A percentile compares a stretch with the other conserved stretches of the same genome.
Conservation (phyloP, 176 grass and related monocot genomes). For the Secale cereale region DNA sequence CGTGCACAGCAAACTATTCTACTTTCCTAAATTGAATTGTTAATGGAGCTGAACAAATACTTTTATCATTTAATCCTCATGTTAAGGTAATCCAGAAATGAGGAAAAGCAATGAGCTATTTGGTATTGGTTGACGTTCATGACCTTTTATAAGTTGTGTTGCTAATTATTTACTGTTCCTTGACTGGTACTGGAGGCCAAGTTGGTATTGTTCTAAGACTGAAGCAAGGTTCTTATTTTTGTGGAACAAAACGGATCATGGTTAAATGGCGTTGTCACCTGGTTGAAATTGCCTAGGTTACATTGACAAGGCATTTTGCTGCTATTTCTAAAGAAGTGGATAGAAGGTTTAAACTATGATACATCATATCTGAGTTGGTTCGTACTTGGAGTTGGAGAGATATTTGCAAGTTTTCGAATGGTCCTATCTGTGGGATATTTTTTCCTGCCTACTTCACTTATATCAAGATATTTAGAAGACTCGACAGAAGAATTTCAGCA, state of each 20-base stretch:
- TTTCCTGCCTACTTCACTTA: neutral
- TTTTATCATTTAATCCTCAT: neutral
- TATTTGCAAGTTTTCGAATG: neutral
- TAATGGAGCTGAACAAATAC: neutral
- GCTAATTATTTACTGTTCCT: neutral
- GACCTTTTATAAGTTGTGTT: neutral
- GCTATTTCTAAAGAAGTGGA: neutral
- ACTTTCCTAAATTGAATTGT: neutral
- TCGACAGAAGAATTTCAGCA: neutral
- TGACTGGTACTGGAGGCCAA: neutral
- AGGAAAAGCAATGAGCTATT: neutral
- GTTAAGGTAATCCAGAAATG: neutral
- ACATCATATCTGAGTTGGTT: neutral
- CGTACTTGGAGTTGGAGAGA: neutral
- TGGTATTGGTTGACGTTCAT: constrained; percentile 1
- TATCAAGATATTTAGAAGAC: neutral
- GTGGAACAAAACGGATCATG: neutral
- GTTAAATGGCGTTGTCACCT: neutral
- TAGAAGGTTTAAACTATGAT: neutral
- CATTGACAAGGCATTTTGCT: neutral
- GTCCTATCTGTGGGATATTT: neutral
- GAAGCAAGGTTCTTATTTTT: neutral
- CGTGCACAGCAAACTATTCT: neutral
- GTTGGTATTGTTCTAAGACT: neutral
- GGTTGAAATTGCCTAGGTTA: neutral